These are phyloP conservation scores for Vicia villosa DNA, from an alignment of 306 rosid species.

Conservation along the genomic window DNA sequence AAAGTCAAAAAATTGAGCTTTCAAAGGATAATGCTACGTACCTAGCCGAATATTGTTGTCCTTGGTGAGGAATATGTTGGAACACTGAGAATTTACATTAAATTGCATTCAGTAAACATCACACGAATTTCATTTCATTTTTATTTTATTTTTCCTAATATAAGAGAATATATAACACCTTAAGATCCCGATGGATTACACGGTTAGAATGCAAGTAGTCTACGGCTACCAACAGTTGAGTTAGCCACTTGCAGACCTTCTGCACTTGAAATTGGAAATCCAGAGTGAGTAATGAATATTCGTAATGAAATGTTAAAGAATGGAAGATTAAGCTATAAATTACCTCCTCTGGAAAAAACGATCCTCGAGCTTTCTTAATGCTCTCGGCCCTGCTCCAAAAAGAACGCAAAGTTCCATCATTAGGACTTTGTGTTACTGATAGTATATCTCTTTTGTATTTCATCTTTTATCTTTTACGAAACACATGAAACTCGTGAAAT, in stretches of 20 bases:
- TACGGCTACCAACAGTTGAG: constrained; percentile 81
- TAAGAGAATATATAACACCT: constrained; percentile 55
- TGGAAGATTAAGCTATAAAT: constrained; percentile 33
- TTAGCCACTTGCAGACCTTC: constrained; percentile 93
- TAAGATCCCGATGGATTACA: constrained; percentile 88
- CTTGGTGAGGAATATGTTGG: constrained; percentile 89
- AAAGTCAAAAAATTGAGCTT: constrained; percentile 38
- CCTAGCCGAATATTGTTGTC: constrained; percentile 81
- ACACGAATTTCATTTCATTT: background rate
- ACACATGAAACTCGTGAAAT: constrained; percentile 10
- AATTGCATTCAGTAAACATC: constrained; percentile 33
- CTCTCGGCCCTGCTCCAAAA: constrained; percentile 65
- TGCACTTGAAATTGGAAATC: constrained; percentile 41
- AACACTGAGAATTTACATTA: constrained; percentile 66
- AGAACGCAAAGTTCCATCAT: constrained; percentile 22
- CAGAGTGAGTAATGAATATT: constrained; percentile 28
- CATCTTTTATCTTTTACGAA: constrained; percentile 2
- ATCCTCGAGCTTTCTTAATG: constrained; percentile 79
- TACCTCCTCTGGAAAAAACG: constrained; percentile 84
- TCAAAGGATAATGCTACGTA: constrained; percentile 45
- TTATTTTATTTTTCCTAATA: background rate
- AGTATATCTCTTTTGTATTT: constrained; percentile 21
- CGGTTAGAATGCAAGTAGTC: constrained; percentile 93
- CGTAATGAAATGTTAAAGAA: constrained; percentile 18
- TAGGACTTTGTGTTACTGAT: constrained; percentile 9